phyloP scores from a whole-genome alignment of 2,329 filamentous ascomycete genomes.

The Plectosphaerella sp. region DNA sequence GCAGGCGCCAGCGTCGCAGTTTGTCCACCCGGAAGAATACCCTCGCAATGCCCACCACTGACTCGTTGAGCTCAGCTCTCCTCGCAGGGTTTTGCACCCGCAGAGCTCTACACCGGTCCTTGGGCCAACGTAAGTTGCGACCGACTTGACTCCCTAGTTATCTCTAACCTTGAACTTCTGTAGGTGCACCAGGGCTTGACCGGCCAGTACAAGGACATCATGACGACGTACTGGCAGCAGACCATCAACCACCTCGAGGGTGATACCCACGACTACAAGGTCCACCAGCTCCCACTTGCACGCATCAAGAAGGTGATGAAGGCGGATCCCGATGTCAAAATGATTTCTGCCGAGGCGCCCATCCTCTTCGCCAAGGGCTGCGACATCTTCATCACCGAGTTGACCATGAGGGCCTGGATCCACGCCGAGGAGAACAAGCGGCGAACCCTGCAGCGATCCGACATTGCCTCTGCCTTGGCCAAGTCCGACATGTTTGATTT shows the following conservation, averaged over 20 bases:
- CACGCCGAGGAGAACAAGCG: conserved; percentile 99
- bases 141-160: not conserved
- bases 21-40: conserved; percentile 28
- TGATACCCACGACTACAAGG: conserved; percentile 96
- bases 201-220: conserved; percentile 90
- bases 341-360: conserved; percentile 97
- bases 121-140: conserved; percentile 75
- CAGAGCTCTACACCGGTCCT: conserved; percentile 87
- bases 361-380: conserved; percentile 98
- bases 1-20: conserved; percentile 66
- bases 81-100: conserved; percentile 81
- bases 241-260: conserved; percentile 93
- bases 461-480: conserved; percentile 90
- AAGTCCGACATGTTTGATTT: conserved; percentile 99
- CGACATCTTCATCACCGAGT: conserved; percentile 97
- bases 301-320: conserved; percentile 99
- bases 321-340: conserved; percentile 97
- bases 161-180: not conserved
- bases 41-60: not conserved
- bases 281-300: conserved; percentile 93
- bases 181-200: conserved; percentile 93
- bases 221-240: conserved; percentile 99
- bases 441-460: conserved; percentile 87
- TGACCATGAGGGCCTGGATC: conserved; percentile 99
- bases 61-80: conserved; percentile 57